Base-by-base conservation (phyloP, 2,329 filamentous ascomycete genomes). In the Cercospora citrullina region DNA sequence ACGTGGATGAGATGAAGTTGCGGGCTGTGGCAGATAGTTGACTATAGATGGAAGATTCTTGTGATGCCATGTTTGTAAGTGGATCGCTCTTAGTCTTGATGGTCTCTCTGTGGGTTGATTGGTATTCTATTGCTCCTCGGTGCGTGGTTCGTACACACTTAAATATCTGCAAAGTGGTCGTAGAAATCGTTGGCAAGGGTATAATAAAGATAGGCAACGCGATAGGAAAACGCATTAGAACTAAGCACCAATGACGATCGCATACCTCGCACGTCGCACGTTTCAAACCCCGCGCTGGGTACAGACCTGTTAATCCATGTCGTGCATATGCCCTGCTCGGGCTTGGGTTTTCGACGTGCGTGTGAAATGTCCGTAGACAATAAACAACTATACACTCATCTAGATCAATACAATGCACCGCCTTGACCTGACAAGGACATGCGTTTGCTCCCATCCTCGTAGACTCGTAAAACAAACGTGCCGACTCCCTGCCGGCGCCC, bases 1-100 rank as follows among this genome's bases (percentile, higher is more conserved):
- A 69, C 5, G 67, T 69, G 21, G 65, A 51, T 63, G 68, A 66
- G 45, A 71, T 69, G 66, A 71, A 71, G 51, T 39, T 64, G 64
- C 51, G 62, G n/a, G 69, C 69, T 9, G 65, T 68, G 6, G 65
- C n/a, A 5, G 68, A 66, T 21, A 71, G 66, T 31, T 63, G 65
- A 51, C 66, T 33, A 45, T 69, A 69, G 16, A 71, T 18, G 10
- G 68, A 66, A 33, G 64, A 60, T 42, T 59, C 45, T 63, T 30
- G 61, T 39, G 18, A 23, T 55, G 45, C 36, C 48, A 48, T 63
- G 14, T 31, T 55, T 31, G 30, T 10, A 3, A 21, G 26, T 30
- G 16, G 53, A n/a, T 12, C 4, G 53, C 16, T 14, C n/a, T 5
- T 42, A 16, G 36, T 30, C 26, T 33, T 30, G n/a, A 3, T 33